Evolutionary conservation across 2,329 filamentous ascomycete genomes (phyloP).

Genomic region (Exophiala sp.): DNA sequence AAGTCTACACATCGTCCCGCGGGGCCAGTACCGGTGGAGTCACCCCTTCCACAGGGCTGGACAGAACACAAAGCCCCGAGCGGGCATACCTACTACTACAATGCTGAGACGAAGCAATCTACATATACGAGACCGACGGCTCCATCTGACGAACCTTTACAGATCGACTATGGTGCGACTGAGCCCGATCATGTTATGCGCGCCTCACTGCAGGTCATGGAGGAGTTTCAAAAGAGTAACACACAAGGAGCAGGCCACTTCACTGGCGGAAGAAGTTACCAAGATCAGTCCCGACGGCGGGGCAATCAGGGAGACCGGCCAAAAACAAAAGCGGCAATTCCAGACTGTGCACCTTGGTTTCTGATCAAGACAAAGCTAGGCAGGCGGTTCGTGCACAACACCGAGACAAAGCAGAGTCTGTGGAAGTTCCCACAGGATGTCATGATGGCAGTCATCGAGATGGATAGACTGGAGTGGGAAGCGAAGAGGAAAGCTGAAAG

Average conservation of each 20-base stretch:
- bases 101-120: conserved; percentile 75
- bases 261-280: conserved; percentile 52
- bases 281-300: conserved; percentile 57
- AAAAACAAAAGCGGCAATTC: conserved; percentile 73
- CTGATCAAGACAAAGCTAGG: conserved; percentile 90
- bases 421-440: conserved; percentile 93
- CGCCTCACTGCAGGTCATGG: conserved; percentile 23
- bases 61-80: conserved; percentile 83
- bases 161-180: conserved; percentile 27
- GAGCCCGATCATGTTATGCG: conserved; percentile 24
- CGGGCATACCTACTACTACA: conserved; percentile 87
- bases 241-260: conserved; percentile 44
- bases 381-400: conserved; percentile 85
- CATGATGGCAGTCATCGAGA: conserved; percentile 67
- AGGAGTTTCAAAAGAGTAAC: conserved; percentile 34
- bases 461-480: conserved; percentile 69
- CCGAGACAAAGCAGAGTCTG: conserved; percentile 79
- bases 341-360: conserved; percentile 80
- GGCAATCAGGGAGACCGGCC: conserved; percentile 72
- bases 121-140: conserved; percentile 75
- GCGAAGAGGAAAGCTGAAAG: conserved; percentile 53
- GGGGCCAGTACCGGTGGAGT: conserved; percentile 31
- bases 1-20: conserved; percentile 72
- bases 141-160: conserved; percentile 29
- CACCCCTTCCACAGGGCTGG: conserved; percentile 76